Base-by-base conservation (phyloP, 1,284 basidiomycete genomes). In the Wolfiporia cocos region DNA sequence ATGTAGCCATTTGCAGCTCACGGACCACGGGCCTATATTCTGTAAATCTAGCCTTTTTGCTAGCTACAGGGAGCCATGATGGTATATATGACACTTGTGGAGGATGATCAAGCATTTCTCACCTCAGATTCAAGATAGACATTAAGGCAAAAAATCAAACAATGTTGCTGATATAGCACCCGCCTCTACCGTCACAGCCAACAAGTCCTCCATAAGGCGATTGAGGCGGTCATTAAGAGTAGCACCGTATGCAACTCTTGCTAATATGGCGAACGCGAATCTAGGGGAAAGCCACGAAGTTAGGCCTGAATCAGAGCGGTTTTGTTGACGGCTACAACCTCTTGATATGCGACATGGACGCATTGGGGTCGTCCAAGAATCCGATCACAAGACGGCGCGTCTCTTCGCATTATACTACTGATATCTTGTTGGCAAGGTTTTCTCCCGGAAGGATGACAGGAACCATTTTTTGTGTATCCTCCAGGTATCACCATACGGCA, bases 81-180 rank as follows among this genome's bases (percentile, higher is more conserved):
- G 57, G 57, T 14, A 54, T 42, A 22, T 52, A 39, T 39, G 48
- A 52, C 29, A 59, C 56, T 57, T n/a, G n/a, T n/a, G n/a, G n/a
- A n/a, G n/a, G n/a, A n/a, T n/a, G n/a, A n/a, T n/a, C n/a, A n/a
- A n/a, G n/a, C n/a, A n/a, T n/a, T n/a, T n/a, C n/a, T n/a, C n/a
- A 7, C 5, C 17, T 39, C 10, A 15, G 29, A 29, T 6, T 4
- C n/a, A 4, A 14, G 15, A 33, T 73, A 58, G 69, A 63, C 75
- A 55, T 26, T 66, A 48, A 23, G 75, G 74, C 51, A 78, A 19
- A 43, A 57, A 58, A 41, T 58, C 58, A 14, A 58, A 53, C 3
- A 60, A 47, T 44, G 53, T 50, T 31, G 52, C 48, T 15, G 55
- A 55, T 2, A 51, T 48, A 28, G 49, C 53, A 5, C 55, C 57